A percentile compares a stretch with the other conserved stretches of the same genome.
These are phyloP conservation scores for Alternaria burnsii DNA, from an alignment of 2,329 filamentous ascomycete genomes.

Conservation along the genomic window DNA sequence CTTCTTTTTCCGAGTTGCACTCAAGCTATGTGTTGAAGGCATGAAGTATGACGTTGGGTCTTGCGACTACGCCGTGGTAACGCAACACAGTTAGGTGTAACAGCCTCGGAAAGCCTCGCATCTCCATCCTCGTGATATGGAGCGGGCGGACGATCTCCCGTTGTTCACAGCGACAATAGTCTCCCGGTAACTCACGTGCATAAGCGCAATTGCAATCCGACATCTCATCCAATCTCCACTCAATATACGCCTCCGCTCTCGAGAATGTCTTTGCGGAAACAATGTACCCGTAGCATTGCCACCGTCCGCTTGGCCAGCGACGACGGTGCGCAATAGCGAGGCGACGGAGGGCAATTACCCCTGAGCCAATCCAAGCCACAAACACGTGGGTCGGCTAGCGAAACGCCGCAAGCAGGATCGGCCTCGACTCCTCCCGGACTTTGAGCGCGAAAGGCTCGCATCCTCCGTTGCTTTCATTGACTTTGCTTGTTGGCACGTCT, in stretches of 20 bases:
- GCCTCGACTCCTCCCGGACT: slow-evolving; percentile 3
- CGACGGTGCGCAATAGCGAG: background rate
- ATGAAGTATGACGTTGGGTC: background rate
- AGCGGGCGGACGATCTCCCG: background rate
- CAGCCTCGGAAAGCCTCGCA: background rate
- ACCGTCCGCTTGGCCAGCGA: background rate
- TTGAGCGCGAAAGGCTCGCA: background rate
- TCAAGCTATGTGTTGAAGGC: background rate
- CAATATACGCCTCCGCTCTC: slow-evolving; percentile 1
- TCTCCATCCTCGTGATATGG: background rate
- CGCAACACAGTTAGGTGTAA: background rate
- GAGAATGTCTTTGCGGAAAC: background rate
- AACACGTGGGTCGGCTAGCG: slow-evolving; percentile 23
- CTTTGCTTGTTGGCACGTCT: background rate
- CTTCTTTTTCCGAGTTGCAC: background rate
- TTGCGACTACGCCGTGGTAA: background rate
- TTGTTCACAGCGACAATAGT: background rate
- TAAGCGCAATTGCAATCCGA: background rate
- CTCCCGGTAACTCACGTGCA: background rate
- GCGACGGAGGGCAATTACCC: slow-evolving; percentile 1
- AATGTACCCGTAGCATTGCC: background rate
- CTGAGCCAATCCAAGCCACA: slow-evolving; percentile 28
- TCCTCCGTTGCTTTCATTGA: background rate
- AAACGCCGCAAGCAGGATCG: slow-evolving; percentile 25
- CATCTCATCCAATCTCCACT: slow-evolving; percentile 14